phyloP scores from a whole-genome alignment of 805 yeast species.

The Candida takata region DNA sequence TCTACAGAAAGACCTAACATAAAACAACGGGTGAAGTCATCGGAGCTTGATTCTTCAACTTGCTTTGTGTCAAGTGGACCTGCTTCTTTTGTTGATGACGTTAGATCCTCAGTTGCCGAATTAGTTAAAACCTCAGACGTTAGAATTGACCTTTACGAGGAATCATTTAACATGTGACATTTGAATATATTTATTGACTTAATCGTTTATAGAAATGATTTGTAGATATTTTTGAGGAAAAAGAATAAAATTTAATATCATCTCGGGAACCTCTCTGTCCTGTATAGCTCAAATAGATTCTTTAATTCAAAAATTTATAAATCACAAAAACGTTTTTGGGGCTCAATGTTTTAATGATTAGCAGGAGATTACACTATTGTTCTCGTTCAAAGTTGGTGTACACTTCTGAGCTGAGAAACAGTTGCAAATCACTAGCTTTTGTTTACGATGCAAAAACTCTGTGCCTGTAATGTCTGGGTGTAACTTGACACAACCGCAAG shows the following conservation, averaged over 20 bases:
- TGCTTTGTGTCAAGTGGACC: slow-evolving; percentile 62
- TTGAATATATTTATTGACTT: no score
- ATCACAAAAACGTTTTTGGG: no score
- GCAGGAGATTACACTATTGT: no score
- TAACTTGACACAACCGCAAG: background rate
- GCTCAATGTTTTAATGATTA: no score
- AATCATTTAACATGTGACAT: slow-evolving; percentile 22
- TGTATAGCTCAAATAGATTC: no score
- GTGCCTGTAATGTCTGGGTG: background rate
- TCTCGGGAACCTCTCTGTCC: no score
- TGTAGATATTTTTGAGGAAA: background rate
- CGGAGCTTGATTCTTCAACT: slow-evolving; percentile 32
- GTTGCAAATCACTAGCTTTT: no score
- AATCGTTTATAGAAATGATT: background rate
- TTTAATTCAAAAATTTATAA: no score
- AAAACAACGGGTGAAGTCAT: slow-evolving; percentile 8
- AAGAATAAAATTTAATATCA: no score
- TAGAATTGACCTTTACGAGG: slow-evolving; percentile 27
- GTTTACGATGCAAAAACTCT: no score
- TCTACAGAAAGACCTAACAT: slow-evolving; percentile 13
- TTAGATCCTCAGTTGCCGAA: slow-evolving; percentile 42
- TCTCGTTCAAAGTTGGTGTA: no score
- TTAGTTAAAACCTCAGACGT: slow-evolving; percentile 26
- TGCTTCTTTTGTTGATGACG: slow-evolving; percentile 45
- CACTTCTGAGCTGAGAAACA: no score